Percentiles rank a stretch among this genome's conserved stretches.
phyloP scores from a whole-genome alignment of 2,329 filamentous ascomycete genomes.

The Penicillium sclerotigenum region DNA sequence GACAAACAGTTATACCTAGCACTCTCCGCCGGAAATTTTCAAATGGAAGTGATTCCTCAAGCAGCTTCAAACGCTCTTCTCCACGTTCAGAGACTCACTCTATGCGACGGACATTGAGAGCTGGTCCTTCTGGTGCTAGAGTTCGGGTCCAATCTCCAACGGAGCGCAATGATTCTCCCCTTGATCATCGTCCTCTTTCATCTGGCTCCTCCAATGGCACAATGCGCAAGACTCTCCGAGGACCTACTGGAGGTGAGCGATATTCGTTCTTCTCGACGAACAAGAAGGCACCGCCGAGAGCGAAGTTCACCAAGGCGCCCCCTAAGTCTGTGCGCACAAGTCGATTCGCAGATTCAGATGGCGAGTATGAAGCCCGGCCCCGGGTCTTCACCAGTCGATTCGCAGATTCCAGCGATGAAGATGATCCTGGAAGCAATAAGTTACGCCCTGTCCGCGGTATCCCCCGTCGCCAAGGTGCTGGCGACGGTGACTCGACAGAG shows the following conservation, averaged over 20 bases:
- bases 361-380: slow-evolving; percentile 44
- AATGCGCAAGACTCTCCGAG: slow-evolving; percentile 49
- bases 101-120: slow-evolving; percentile 74
- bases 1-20: slow-evolving; percentile 4
- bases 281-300: slow-evolving; percentile 30
- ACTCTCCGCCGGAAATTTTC: slow-evolving; percentile 56
- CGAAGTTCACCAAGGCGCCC: slow-evolving; percentile 25
- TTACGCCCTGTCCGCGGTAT: slow-evolving; percentile 59
- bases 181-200: slow-evolving; percentile 49
- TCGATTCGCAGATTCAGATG: slow-evolving; percentile 61
- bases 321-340: slow-evolving; percentile 39
- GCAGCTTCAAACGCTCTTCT: slow-evolving; percentile 71
- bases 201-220: slow-evolving; percentile 42
- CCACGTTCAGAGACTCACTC: slow-evolving; percentile 50
- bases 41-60: slow-evolving; percentile 64
- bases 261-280: slow-evolving; percentile 43
- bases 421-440: slow-evolving; percentile 43
- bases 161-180: slow-evolving; percentile 58
- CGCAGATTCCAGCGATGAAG: slow-evolving; percentile 71
- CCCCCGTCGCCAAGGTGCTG: slow-evolving; percentile 55
- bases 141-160: slow-evolving; percentile 36
- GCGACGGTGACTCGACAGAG: slow-evolving; percentile 62
- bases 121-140: slow-evolving; percentile 36
- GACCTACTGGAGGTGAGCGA: slow-evolving; percentile 46
- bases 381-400: slow-evolving; percentile 58